Evolutionary conservation across 2,329 filamentous ascomycete species (phyloP), one percentile per base, ranked within the genome.

Genomic region (Clonostachys byssicola): DNA sequence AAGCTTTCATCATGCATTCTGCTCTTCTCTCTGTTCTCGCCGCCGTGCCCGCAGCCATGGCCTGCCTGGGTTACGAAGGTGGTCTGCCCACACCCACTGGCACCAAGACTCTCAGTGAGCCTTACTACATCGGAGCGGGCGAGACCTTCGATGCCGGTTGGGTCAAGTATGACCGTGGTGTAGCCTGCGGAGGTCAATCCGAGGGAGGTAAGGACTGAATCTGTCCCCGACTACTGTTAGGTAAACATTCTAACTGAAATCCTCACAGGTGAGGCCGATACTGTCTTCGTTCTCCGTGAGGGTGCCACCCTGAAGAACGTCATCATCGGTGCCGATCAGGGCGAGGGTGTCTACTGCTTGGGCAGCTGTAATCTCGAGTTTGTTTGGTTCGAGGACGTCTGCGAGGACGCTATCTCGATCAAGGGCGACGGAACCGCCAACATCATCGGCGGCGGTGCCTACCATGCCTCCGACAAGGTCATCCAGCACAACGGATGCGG

Each of bases 401-500:
- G 56, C 45, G 56, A 59, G 46, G 56, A 59, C 35, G 54, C 56
- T 23, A 57, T 59, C 36, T 54, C 52, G 12, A 54, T 58, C 16
- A 49, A 46, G 35, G 48, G 47, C 4, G 55, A 51, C 16, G 46
- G 48, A 17, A 51, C 50, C 9, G 55, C 62, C n/a, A 60, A 58
- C 52, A 65, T 70, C 33, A 61, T 60, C 18, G 68, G 68, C 13
- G 68, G 68, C 18, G 68, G 68, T 36, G 68, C 68, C 1, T 63
- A 60, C 46, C 55, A 65, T 38, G 68, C 60, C 3, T 34, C 54
- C 1, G 70, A 72, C 49, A 73, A 73, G 56, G 59, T 71, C 42
- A 50, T 71, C 18, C 70, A 72, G 49, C 66, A 67, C 56, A 72
- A 71, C 52, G 69, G 69, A 3, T 62, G 61, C 13, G 69, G 68